phyloP scores from a whole-genome alignment of 305 asterid genomes.

The Fraxinus latifolia region DNA sequence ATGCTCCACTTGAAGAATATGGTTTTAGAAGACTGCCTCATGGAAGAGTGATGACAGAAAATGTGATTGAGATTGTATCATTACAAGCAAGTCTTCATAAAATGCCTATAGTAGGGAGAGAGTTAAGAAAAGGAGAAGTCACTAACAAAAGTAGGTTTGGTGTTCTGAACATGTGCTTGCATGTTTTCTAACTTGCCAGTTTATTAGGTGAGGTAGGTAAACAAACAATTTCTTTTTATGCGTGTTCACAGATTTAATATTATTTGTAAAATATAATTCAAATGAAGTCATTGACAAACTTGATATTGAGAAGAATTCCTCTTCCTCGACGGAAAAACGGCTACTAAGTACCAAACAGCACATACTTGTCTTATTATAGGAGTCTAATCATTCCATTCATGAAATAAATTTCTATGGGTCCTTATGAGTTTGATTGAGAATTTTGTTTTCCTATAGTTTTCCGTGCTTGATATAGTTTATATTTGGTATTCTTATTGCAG shows the following conservation, averaged over 20 bases:
- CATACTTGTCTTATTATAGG: background rate
- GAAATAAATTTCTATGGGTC: background rate
- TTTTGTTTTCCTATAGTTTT: background rate
- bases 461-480: background rate
- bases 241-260: background rate
- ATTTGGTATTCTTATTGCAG: slow-evolving; percentile 37
- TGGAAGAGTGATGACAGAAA: background rate
- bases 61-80: background rate
- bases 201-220: background rate
- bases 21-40: background rate
- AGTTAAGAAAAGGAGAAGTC: background rate
- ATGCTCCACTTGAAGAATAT: background rate
- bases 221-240: background rate
- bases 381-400: background rate
- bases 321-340: background rate
- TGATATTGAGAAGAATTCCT: background rate
- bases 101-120: background rate
- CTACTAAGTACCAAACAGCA: background rate
- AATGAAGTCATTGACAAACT: background rate
- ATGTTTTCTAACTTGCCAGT: background rate
- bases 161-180: background rate
- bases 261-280: background rate
- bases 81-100: background rate
- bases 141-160: background rate
- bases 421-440: background rate